Evolutionary conservation across 306 rosid genomes (phyloP).

Genomic region (Prunus padus): DNA sequence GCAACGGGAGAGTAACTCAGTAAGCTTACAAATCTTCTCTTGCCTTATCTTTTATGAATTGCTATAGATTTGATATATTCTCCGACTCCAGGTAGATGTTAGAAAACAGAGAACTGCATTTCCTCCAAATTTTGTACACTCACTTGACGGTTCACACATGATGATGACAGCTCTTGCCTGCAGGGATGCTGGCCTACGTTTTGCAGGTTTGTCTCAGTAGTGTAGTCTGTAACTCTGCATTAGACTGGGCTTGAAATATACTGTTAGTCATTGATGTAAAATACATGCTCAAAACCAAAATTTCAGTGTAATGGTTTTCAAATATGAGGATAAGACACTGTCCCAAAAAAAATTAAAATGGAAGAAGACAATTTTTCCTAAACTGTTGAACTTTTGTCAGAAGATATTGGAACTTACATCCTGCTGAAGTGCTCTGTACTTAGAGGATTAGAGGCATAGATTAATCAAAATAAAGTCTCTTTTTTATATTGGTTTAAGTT

Average conservation of each 20-base stretch:
- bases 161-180: conserved; percentile 94
- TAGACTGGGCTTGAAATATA: conserved; percentile 8
- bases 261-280: background rate
- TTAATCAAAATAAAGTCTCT: no score
- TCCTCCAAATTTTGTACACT: conserved; percentile 87
- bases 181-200: conserved; percentile 71
- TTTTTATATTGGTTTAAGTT: no score
- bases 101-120: conserved; percentile 84
- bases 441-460: no score
- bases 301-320: background rate
- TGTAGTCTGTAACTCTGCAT: background rate
- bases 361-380: background rate
- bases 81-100: conserved; percentile 51
- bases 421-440: background rate
- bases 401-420: background rate
- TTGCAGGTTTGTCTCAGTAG: conserved; percentile 64
- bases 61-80: background rate
- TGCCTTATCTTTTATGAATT: conserved; percentile 18
- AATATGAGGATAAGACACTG: background rate
- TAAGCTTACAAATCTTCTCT: conserved; percentile 31
- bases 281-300: background rate
- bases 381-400: no score
- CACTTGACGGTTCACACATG: conserved; percentile 85
- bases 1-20: conserved; percentile 63
- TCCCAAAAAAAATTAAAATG: no score